Base-by-base conservation (phyloP, 2,329 filamentous ascomycete genomes). In the Pseudogymnoascus sp. region DNA sequence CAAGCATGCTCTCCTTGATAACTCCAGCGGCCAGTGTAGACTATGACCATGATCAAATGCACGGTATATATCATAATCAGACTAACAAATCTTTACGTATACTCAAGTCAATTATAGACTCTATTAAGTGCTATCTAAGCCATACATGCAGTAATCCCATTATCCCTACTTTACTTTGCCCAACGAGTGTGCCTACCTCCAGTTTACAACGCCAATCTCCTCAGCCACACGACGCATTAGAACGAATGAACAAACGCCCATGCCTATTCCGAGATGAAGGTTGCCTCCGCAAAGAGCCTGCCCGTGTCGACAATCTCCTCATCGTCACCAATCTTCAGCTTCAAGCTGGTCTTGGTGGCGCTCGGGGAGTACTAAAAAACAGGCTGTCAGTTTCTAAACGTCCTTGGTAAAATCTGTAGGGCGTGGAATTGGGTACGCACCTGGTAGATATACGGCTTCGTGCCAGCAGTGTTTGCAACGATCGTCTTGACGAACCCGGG, bases 391-490 rank as follows among this genome's bases (percentile, higher is more conserved):
- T n/a, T 37, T 35, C 16, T 14, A 2, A 59, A 35, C n/a, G 14
- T 33, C 12, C 41, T 14, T 24, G 41, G 2, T 24, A 33, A 24
- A 24, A 46, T 16, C 6, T 26, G 31, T 43, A 14, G 12, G 12
- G 43, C 24, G 59, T 41, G 33, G 46, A 6, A 8, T 6, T 16
- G 14, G 11, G 26, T 26, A 75, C 82, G 68, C 76, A 93, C 91
- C 83, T 96, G 95, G 78, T 97, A 99, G 71, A 99, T 98, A 76
- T 97, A 99, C 4, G 95, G 95, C 80, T 92, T 95, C 28, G 95
- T 96, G 66, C 95, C 95, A 3, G 89, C 91, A 11, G 93, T 91
- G 67, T 85, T 88, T 46, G 90, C 90, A 26, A 96, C 92, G 73
- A 99, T 91, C 70, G 87, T 87, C 84, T 99, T 99, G 75, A 99